Evolutionary conservation across 805 yeast species (phyloP).

Genomic region (Wickerhamomyces subpelliculosus): DNA sequence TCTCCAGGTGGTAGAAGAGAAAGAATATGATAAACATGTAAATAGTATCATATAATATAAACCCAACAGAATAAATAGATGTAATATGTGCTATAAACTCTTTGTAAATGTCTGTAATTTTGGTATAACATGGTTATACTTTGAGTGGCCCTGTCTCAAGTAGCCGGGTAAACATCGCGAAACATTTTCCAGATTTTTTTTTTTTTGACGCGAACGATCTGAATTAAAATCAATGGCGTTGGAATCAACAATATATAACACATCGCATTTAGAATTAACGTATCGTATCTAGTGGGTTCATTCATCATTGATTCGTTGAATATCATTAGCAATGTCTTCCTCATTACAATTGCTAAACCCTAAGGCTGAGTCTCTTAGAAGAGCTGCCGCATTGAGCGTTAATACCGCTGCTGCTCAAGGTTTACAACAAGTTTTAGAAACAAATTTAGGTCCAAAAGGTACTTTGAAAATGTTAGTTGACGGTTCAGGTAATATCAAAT

Average conservation of each 20-base stretch:
- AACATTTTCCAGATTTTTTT: neutral
- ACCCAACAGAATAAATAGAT: too few relatives aligned
- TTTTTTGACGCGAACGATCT: neutral
- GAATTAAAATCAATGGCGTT: neutral
- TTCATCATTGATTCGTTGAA: too few relatives aligned
- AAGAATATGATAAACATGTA: neutral
- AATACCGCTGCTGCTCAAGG: constrained; percentile 97
- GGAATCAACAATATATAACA: neutral
- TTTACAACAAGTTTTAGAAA: constrained; percentile 81
- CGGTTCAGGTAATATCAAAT: constrained; percentile 91
- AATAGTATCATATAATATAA: too few relatives aligned
- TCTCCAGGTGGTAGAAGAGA: constrained; percentile 83
- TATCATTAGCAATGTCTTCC: too few relatives aligned
- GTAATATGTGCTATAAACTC: too few relatives aligned
- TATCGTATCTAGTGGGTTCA: neutral
- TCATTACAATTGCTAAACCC: constrained; percentile 89
- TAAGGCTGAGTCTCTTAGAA: constrained; percentile 93
- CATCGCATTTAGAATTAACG: neutral
- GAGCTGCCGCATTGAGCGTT: constrained; percentile 92
- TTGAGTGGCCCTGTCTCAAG: too few relatives aligned
- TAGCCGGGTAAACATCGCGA: neutral
- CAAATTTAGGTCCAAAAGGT: constrained; percentile 95
- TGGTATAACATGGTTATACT: too few relatives aligned
- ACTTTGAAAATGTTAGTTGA: constrained; percentile 95
- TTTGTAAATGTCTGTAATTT: too few relatives aligned